These are phyloP conservation scores for Suillus lakei DNA, from an alignment of 768 basidiomycete species.

Conservation along the genomic window DNA sequence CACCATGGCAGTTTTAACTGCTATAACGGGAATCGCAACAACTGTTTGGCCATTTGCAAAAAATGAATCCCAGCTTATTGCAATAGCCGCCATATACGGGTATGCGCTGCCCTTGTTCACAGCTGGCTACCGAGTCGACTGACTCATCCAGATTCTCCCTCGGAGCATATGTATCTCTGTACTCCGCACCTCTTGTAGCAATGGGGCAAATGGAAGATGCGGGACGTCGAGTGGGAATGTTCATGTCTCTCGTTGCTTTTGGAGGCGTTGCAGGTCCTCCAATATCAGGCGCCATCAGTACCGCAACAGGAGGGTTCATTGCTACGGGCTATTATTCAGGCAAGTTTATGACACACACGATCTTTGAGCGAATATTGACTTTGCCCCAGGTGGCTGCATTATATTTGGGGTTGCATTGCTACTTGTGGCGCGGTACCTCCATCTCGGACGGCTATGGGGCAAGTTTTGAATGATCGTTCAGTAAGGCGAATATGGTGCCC, in stretches of 20 bases:
- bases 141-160: slow-evolving; percentile 52
- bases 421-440: slow-evolving; percentile 43
- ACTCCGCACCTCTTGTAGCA: slow-evolving; percentile 60
- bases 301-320: slow-evolving; percentile 50
- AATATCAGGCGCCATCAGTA: slow-evolving; percentile 71
- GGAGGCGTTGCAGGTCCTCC: slow-evolving; percentile 74
- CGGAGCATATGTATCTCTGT: slow-evolving; percentile 63
- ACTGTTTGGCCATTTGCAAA: slow-evolving; percentile 72
- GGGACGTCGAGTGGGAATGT: slow-evolving; percentile 69
- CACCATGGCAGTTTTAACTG: slow-evolving; percentile 66
- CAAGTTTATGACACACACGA: slow-evolving; percentile 13
- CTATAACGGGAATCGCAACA: slow-evolving; percentile 60
- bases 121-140: background rate
- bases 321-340: slow-evolving; percentile 47
- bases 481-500: background rate
- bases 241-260: slow-evolving; percentile 61
- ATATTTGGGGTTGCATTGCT: slow-evolving; percentile 48
- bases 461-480: slow-evolving; percentile 24
- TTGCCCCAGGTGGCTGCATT: slow-evolving; percentile 39
- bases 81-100: slow-evolving; percentile 68
- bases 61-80: slow-evolving; percentile 49
- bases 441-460: slow-evolving; percentile 44
- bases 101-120: slow-evolving; percentile 32
- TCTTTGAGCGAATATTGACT: background rate
- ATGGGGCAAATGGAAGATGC: slow-evolving; percentile 66